Evolutionary conservation across 352 stramenopile species (phyloP), one percentile per base, ranked within the genome.

Genomic region (Pythium grandisporangium): DNA sequence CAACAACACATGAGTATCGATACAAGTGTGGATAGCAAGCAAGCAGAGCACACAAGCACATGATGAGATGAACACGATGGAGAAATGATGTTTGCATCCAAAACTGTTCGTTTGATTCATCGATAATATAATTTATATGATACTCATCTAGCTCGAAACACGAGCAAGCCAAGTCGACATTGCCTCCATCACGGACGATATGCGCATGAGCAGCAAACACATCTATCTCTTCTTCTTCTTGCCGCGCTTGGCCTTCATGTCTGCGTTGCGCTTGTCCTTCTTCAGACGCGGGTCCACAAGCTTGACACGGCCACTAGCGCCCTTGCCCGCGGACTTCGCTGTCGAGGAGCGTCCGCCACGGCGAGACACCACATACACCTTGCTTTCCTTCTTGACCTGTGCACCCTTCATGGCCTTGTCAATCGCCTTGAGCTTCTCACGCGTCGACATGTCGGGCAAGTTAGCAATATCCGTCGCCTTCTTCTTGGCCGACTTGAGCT

Each of bases 221-320:
- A 19, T 56, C 59, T 74, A 88, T 83, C 79, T 77, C 68, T 93
- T 93, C n/a, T 57, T 58, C 65, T 93, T 95, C 55, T 81, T 83
- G 53, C 76, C 79, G 45, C 79, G 73, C 61, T 95, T 95, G 3
- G 64, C 70, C 35, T 60, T 88, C 13, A 83, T 79, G 22, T 91
- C 77, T 27, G 66, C 64, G 42, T 92, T 92, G 48, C 76, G 76
- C 64, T 94, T 98, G 68, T 99, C 95, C 50, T 75, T 97, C 71
- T 98, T 98, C 86, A 99, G 97, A 50, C 97, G 80, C 51, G 94
- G 88, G 53, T 99, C 97, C 3, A 99, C 96, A 17, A 99, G 63
- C 56, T 99, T 98, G 24, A 98, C 78, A 44, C 90, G 95, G 50
- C 83, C 82, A 35, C 70, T 68, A 17, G 60, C 64, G 57, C 93